Evolutionary conservation across 2,329 filamentous ascomycete genomes (phyloP), one percentile per base, ranked within the genome.

Genomic region (Ophiostoma quercus): DNA sequence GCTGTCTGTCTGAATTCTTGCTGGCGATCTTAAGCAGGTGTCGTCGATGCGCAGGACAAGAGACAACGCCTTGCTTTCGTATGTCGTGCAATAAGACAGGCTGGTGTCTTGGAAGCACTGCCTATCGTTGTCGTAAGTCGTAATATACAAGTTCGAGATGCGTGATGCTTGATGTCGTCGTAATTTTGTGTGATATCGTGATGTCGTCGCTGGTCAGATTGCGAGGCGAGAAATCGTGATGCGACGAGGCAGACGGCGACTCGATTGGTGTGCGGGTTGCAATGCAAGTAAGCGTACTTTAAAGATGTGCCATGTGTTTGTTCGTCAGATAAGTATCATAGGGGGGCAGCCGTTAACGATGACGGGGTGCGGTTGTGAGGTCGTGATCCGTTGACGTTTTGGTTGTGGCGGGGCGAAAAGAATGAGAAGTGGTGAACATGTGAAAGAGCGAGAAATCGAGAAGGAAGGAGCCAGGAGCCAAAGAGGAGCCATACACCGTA

Each of bases 361-460:
- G 62, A 25, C 34, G 62, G 9, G 37, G 62, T 7, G 39, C 4
- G 11, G n/a, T 16, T 29, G 22, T 65, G 34, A 19, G 19, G 11
- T 41, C 19, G 32, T 65, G 32, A 39, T 3, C 57, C n/a, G 5
- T n/a, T 34, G n/a, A 65, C 62, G 19, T 41, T 29, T 65, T 62
- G 25, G 43, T 9, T 41, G 43, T 54, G 54, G 25, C 32, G 60
- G 62, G 43, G 43, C 32, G 62, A 19, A 32, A 57, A 41, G 9
- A n/a, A 62, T 39, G 39, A 37, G 62, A 32, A 43, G 32, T 11
- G 57, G 60, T 47, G 68, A 25, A 25, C 41, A 43, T 62, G 62
- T 65, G 62, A 65, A 65, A 65, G 62, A 39, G 47, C 19, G 19
- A 68, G 67, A 29, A 39, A 39, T 65, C 29, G 32, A 32, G 60